A percentile compares a stretch with the other conserved stretches of the same genome.
Evolutionary conservation across 2,329 filamentous ascomycete species (phyloP).

Genomic region (Pseudohalonectria lignicola): DNA sequence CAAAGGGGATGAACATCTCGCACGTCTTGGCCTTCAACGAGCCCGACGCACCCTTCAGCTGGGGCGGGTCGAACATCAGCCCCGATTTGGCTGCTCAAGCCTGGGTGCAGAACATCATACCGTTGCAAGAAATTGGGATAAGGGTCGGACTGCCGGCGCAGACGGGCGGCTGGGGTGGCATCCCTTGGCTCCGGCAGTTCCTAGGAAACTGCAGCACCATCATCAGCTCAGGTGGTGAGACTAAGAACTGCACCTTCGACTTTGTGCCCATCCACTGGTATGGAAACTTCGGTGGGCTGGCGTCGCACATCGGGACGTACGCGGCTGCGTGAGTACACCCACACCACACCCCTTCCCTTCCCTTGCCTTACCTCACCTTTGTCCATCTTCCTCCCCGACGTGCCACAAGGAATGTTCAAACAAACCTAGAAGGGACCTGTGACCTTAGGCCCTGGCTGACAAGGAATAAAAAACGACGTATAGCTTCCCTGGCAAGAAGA

Average conservation of each 20-base stretch:
- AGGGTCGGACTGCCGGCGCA: conserved; percentile 61
- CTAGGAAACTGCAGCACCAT: conserved; percentile 51
- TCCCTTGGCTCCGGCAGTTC: conserved; percentile 58
- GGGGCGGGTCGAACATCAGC: conserved; percentile 52
- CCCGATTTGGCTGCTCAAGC: conserved; percentile 51
- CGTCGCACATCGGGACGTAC: conserved; percentile 53
- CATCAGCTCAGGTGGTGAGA: conserved; percentile 29
- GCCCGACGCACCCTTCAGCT: conserved; percentile 46
- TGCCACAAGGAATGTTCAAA: too few species aligned
- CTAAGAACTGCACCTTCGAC: conserved; percentile 47
- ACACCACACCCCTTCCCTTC: too few species aligned
- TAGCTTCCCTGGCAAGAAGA: conserved; percentile 47
- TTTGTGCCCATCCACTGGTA: conserved; percentile 59
- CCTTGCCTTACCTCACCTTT: not conserved
- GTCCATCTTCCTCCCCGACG: too few species aligned
- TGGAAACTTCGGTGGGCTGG: conserved; percentile 57
- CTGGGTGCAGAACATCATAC: conserved; percentile 64
- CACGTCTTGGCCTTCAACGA: conserved; percentile 74
- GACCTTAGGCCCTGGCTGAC: not conserved
- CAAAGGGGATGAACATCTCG: conserved; percentile 44
- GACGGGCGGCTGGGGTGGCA: conserved; percentile 47
- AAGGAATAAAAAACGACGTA: not conserved
- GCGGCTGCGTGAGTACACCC: conserved; percentile 25
- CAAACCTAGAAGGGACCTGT: too few species aligned
- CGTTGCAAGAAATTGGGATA: conserved; percentile 51